These are phyloP conservation scores for Wickerhamiella sorbophila DNA, from an alignment of 805 yeast species.

Conservation along the genomic window DNA sequence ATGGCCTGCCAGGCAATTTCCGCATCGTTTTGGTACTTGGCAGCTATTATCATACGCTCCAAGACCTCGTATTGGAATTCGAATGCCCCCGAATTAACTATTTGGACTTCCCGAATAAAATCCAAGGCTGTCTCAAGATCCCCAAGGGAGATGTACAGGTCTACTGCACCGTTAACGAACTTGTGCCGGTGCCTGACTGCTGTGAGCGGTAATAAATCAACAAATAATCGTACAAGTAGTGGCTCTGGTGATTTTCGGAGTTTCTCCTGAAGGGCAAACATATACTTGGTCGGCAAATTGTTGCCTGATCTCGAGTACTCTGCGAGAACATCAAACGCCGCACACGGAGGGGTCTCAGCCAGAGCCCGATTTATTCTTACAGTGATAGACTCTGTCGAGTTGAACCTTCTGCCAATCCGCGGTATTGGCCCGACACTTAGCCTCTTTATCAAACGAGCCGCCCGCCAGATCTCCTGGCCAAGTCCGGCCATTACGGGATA, in stretches of 20 bases:
- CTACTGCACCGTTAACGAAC: constrained; percentile 13
- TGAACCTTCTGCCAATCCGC: neutral
- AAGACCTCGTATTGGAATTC: constrained; percentile 14
- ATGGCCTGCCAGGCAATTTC: constrained; percentile 19
- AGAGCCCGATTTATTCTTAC: neutral
- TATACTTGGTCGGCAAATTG: constrained; percentile 5
- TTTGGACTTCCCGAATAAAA: constrained; percentile 16
- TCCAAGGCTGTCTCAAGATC: constrained; percentile 17
- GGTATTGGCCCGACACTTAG: too few species aligned
- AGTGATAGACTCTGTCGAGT: neutral
- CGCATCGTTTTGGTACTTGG: constrained; percentile 18
- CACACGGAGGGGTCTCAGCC: neutral
- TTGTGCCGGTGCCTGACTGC: constrained; percentile 5
- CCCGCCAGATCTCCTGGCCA: neutral
- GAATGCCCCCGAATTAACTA: constrained; percentile 15
- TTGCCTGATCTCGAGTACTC: neutral
- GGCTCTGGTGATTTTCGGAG: constrained; percentile 4
- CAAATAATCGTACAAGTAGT: constrained; percentile 8
- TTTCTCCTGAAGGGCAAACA: constrained; percentile 8
- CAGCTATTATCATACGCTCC: constrained; percentile 19
- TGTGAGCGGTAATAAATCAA: constrained; percentile 11
- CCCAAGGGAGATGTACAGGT: constrained; percentile 11
- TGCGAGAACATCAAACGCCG: constrained; percentile 4
- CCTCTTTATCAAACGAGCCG: too few species aligned
- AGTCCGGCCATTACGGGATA: neutral